Evolutionary conservation across 257 asterid genomes (phyloP).

Genomic region (Fraxinus pennsylvanica): DNA sequence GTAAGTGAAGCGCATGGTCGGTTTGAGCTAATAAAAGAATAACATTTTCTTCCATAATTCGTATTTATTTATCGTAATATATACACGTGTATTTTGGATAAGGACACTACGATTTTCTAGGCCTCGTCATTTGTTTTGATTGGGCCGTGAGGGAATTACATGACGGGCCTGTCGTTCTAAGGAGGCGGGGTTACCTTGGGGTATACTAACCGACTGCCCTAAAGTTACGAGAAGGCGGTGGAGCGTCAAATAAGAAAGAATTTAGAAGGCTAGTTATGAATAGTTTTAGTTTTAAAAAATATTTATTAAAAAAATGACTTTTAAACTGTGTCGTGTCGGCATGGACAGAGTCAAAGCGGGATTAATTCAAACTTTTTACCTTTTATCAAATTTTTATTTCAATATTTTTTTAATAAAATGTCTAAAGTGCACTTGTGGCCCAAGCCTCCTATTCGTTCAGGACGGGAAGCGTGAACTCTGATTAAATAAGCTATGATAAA

Average conservation of each 20-base stretch:
- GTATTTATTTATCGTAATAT: neutral
- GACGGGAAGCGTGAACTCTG: neutral
- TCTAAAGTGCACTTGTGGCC: no score
- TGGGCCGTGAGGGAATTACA: slow-evolving; percentile 23
- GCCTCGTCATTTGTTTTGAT: slow-evolving; percentile 17
- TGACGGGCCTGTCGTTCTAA: neutral
- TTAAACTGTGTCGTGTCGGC: no score
- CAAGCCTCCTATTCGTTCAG: no score
- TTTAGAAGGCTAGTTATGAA: no score
- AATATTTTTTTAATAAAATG: no score
- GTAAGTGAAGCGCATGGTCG: slow-evolving; percentile 24
- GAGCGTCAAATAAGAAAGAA: neutral
- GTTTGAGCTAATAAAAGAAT: slow-evolving; percentile 34
- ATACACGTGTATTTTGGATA: slow-evolving; percentile 37
- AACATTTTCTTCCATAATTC: neutral
- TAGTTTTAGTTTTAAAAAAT: no score
- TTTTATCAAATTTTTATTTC: no score
- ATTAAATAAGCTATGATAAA: neutral
- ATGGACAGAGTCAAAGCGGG: no score
- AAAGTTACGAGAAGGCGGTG: slow-evolving; percentile 40
- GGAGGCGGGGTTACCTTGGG: neutral
- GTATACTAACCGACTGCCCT: slow-evolving; percentile 35
- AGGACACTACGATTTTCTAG: neutral
- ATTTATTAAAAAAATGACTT: no score
- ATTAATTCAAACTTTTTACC: no score